These are phyloP conservation scores for Fistulina hepatica DNA, from an alignment of 1,284 basidiomycete species.

Conservation along the genomic window DNA sequence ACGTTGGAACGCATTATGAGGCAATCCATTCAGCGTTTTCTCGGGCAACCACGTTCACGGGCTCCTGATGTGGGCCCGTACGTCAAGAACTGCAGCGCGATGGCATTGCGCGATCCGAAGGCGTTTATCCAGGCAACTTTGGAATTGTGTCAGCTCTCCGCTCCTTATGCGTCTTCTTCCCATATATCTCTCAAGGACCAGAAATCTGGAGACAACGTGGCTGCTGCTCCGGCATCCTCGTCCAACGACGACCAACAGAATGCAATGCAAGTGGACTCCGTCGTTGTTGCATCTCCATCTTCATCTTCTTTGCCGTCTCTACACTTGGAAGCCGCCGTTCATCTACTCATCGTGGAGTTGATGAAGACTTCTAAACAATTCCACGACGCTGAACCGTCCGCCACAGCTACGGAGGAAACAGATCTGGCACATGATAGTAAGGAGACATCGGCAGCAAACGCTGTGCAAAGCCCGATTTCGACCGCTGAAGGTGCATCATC, in stretches of 20 bases:
- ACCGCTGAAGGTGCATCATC: conserved; percentile 11
- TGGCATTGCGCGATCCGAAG: conserved; percentile 73
- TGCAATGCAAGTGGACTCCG: conserved; percentile 73
- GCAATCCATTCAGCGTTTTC: conserved; percentile 72
- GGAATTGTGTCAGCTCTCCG: conserved; percentile 61
- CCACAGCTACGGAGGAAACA: conserved; percentile 12
- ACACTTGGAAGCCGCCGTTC: conserved; percentile 54
- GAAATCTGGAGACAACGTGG: conserved; percentile 14
- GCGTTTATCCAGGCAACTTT: conserved; percentile 70
- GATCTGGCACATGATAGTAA: too few species aligned
- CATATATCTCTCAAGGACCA: conserved; percentile 55
- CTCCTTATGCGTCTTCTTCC: conserved; percentile 49
- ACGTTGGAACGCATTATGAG: conserved; percentile 69
- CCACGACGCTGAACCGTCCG: conserved; percentile 18
- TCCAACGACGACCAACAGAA: too few species aligned
- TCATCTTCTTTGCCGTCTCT: conserved; percentile 28
- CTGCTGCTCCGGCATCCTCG: conserved; percentile 17
- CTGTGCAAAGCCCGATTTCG: conserved; percentile 15
- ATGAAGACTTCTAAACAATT: conserved; percentile 46
- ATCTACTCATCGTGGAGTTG: conserved; percentile 66
- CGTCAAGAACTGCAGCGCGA: conserved; percentile 68
- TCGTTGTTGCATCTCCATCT: conserved; percentile 16
- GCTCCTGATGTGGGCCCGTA: conserved; percentile 65
- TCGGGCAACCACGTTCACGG: conserved; percentile 60
- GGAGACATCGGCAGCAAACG: too few species aligned